Evolutionary conservation across 345 rosid genomes (phyloP).

Genomic region (Orychophragmus violaceus): DNA sequence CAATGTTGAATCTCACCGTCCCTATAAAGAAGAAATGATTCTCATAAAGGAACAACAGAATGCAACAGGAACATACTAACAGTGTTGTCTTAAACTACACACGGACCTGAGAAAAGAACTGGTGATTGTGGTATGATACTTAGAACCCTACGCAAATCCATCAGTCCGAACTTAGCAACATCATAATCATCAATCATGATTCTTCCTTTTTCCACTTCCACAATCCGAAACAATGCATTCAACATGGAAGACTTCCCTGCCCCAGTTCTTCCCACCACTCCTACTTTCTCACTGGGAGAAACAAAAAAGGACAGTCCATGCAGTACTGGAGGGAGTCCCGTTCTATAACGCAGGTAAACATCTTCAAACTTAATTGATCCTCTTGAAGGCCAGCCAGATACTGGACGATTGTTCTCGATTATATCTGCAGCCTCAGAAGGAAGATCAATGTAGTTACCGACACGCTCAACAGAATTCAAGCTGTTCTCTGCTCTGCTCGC

Average conservation of each 20-base stretch:
- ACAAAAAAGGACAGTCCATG: conserved; percentile 63
- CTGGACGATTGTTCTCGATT: conserved; percentile 59
- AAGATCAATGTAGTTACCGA: conserved; percentile 75
- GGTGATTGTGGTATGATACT: conserved; percentile 94
- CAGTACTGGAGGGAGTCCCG: conserved; percentile 88
- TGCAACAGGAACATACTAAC: not conserved
- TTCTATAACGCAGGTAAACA: conserved; percentile 74
- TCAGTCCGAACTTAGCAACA: conserved; percentile 58
- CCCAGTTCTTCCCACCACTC: conserved; percentile 97
- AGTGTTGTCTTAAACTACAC: not conserved
- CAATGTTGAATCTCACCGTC: conserved; percentile 83
- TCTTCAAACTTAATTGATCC: conserved; percentile 76
- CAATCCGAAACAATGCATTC: conserved; percentile 85
- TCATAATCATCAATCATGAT: conserved; percentile 65
- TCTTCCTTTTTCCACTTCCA: conserved; percentile 77
- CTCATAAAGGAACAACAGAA: not conserved
- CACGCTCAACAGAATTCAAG: conserved; percentile 90
- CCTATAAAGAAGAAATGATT: conserved; percentile 37
- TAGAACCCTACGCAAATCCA: conserved; percentile 70
- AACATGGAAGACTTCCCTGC: conserved; percentile 95
- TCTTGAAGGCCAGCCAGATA: conserved; percentile 77
- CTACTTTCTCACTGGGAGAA: conserved; percentile 72
- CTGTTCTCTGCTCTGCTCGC: conserved; percentile 96
- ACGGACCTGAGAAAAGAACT: conserved; percentile 85
- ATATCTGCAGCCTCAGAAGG: conserved; percentile 80